Evolutionary conservation across 108 stramenopile genomes (phyloP), one percentile per base, ranked within the genome.

Genomic region (Tribonema minus): DNA sequence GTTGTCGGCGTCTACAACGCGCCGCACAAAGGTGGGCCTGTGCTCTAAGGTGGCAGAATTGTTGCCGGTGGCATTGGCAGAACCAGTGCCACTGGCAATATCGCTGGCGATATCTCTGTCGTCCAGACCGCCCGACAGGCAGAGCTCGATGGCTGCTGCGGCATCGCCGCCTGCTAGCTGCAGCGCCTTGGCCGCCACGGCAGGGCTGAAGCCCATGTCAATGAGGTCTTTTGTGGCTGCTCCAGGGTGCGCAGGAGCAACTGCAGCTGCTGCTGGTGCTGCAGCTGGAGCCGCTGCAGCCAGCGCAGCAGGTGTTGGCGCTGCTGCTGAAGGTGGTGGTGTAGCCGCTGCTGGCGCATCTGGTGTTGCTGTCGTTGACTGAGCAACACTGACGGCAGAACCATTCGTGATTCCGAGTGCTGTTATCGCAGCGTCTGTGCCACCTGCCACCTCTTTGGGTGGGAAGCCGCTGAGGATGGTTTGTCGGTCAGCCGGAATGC

Each of bases 1-100:
- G 58, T 82, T 82, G 64, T 82, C 81, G 23, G 81, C 81, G 27
- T 82, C 81, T 40, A 82, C 64, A 12, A 82, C 72, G 23, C 81
- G 81, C 2, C 81, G 32, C 0, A 72, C 71, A 62, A 82, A 39
- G 7, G 26, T 26, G 26, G 27, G 69, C 37, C n/a, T n/a, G 41
- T 58, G 69, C 46, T 4, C 20, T 1, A 29, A 30, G 0, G 41
- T 15, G 27, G 58, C 67, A 37, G 37, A 3, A 68, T 3, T 23
- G 7, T 23, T 15, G 30, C 1, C 27, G 37, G 61, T 6, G 61
- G 61, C 5, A 63, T 5, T 12, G 30, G 66, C 37, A 25, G 35
- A 36, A 38, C 20, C 32, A 6, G 36, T 61, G 59, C 33, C 2
- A 30, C 27, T 23, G 33, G 63, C 40, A 33, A 33, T 33, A 31